A percentile compares a stretch with the other conserved stretches of the same genome.
Evolutionary conservation across 2,329 filamentous ascomycete genomes (phyloP).

Genomic region (Pseudogymnoascus sp.): DNA sequence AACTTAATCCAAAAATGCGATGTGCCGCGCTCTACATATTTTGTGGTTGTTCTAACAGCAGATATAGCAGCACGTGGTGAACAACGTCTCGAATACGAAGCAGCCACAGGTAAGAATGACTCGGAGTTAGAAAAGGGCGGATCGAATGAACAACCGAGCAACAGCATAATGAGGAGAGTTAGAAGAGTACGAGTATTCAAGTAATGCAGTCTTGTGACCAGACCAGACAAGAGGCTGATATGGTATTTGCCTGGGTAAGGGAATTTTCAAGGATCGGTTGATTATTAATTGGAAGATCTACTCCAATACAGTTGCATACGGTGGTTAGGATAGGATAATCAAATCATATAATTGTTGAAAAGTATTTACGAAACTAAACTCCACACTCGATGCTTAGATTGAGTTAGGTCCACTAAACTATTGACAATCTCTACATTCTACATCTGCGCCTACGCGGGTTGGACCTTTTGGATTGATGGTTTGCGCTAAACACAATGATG

Average conservation of each 20-base stretch:
- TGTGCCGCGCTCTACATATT: not conserved
- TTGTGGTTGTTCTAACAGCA: not conserved
- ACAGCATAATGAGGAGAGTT: not conserved
- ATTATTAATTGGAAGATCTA: not conserved
- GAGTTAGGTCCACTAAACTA: too few relatives aligned
- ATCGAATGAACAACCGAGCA: not conserved
- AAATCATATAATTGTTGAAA: too few relatives aligned
- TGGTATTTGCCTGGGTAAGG: not conserved
- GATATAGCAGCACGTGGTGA: not conserved
- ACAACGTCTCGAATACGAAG: not conserved
- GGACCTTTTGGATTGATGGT: too few relatives aligned
- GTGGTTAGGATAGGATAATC: not conserved
- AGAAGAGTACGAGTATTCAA: not conserved
- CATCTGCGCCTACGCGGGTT: too few relatives aligned
- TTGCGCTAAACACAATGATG: too few relatives aligned
- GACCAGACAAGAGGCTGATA: not conserved
- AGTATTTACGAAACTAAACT: too few relatives aligned
- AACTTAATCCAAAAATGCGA: not conserved
- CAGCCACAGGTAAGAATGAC: not conserved
- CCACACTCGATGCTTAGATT: too few relatives aligned
- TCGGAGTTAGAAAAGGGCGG: not conserved
- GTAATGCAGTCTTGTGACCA: not conserved
- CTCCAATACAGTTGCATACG: too few relatives aligned
- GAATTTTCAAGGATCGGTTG: not conserved
- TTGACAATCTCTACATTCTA: too few relatives aligned